These are phyloP conservation scores for Sporodiniella umbellata DNA, from an alignment of 371 early-diverging fungal species.

Conservation along the genomic window DNA sequence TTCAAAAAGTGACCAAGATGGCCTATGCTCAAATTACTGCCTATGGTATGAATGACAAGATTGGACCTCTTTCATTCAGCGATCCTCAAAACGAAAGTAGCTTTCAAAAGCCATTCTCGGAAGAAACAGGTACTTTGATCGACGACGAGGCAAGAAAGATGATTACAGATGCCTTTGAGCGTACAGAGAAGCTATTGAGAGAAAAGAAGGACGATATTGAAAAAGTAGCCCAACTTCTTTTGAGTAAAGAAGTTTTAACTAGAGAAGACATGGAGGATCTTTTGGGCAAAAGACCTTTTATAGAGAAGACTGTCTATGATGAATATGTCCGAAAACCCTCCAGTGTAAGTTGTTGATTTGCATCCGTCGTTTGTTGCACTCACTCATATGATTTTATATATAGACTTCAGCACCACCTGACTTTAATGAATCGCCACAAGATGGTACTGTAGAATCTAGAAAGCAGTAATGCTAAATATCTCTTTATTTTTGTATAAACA, in stretches of 20 bases:
- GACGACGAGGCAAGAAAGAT: conserved; percentile 87
- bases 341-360: neutral
- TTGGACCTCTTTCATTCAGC: conserved; percentile 85
- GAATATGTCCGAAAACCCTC: conserved; percentile 30
- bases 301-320: conserved; percentile 65
- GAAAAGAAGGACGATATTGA: conserved; percentile 82
- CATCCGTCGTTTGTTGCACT: neutral
- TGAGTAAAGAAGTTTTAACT: conserved; percentile 94
- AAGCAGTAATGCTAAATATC: neutral
- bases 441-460: neutral
- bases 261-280: conserved; percentile 91
- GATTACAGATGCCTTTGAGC: conserved; percentile 74
- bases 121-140: conserved; percentile 90
- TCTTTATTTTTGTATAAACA: neutral
- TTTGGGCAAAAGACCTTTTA: conserved; percentile 84
- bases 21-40: conserved; percentile 91
- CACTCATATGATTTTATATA: neutral
- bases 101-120: conserved; percentile 93
- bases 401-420: neutral
- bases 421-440: neutral
- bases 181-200: conserved; percentile 73
- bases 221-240: conserved; percentile 84
- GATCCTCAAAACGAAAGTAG: conserved; percentile 66
- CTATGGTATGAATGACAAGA: conserved; percentile 90
- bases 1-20: conserved; percentile 95